Conservation (phyloP, 805 yeast genomes). For the Wickerhamomyces sydowiorum region DNA sequence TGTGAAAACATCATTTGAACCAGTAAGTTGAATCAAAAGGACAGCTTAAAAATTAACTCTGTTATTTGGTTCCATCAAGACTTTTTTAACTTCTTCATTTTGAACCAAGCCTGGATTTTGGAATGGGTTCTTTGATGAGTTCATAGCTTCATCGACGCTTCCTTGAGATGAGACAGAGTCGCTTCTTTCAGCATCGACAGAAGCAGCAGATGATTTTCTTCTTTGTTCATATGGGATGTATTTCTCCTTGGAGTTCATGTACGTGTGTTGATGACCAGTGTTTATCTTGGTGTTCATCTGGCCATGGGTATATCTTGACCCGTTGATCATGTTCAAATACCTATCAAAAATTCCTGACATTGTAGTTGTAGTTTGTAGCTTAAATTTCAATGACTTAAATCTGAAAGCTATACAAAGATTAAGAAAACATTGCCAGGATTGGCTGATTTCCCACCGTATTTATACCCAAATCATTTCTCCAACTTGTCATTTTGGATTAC, state of each 20-base stretch:
- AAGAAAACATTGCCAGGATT: too few relatives aligned
- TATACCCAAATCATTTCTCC: too few relatives aligned
- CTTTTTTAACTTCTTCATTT: constrained; percentile 5
- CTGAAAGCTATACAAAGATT: too few relatives aligned
- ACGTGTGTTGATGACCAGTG: constrained; percentile 10
- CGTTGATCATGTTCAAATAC: constrained; percentile 19
- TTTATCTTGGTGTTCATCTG: constrained; percentile 17
- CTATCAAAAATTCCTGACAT: constrained; percentile 27
- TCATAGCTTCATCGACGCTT: constrained; percentile 4
- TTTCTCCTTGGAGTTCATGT: constrained; percentile 14
- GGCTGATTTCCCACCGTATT: too few relatives aligned
- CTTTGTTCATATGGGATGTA: constrained; percentile 12
- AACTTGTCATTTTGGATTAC: too few relatives aligned
- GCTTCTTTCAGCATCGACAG: not conserved
- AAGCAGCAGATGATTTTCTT: constrained; percentile 17
- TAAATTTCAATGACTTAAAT: too few relatives aligned
- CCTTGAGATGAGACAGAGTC: constrained; percentile 1
- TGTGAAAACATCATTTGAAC: not conserved
- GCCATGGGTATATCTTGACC: constrained; percentile 12
- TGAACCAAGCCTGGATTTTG: constrained; percentile 3
- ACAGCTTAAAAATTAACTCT: constrained; percentile 11
- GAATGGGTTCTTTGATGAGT: constrained; percentile 4
- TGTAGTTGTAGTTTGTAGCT: too few relatives aligned
- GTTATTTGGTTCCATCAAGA: constrained; percentile 16
- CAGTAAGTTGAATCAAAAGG: too few relatives aligned